Base-by-base conservation (phyloP, 108 stramenopile genomes). In the Bacterosira constricta region DNA sequence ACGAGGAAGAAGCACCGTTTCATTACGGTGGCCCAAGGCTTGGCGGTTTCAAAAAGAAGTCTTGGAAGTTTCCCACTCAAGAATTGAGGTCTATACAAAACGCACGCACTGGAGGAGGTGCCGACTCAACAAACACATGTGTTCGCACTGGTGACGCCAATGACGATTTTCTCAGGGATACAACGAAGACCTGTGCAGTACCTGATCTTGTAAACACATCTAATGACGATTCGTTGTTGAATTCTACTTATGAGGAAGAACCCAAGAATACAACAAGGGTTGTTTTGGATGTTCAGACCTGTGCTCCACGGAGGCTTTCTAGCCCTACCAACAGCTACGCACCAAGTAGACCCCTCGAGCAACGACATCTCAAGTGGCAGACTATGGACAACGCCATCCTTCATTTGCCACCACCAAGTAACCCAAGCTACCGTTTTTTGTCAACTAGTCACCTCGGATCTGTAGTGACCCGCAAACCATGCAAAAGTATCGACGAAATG, bases 371-470 rank as follows among this genome's bases (percentile, higher is more conserved):
- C 51, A 53, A 53, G 15, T 72, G 71, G 71, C 46, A 72, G 55
- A 63, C 60, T 3, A 61, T 35, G 23, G 50, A 42, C 4, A 29
- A 26, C 0, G 8, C 30, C 15, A 42, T 62, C 25, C n/a, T n/a
- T n/a, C 1, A 23, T 11, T 10, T 63, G 13, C 36, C 42, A 31
- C 50, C 47, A n/a, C n/a, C n/a, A n/a, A n/a, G n/a, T n/a, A 23
- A 47, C 21, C 45, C 20, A 0, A 51, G 11, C 7, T 25, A 18
- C 21, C n/a, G 38, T 47, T 54, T 63, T 39, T 39, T 63, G 37
- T 45, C 61, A 9, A 35, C 71, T 10, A 63, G 60, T 42, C 61
- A 63, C 26, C 34, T 63, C 6, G 71, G 71, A 30, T 61, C 60
- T 31, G 50, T 63, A 11, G 37, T 52, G 49, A 41, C 38, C 12